Conservation (phyloP, 2,329 filamentous ascomycete species). For the Cladorrhinum sp. region DNA sequence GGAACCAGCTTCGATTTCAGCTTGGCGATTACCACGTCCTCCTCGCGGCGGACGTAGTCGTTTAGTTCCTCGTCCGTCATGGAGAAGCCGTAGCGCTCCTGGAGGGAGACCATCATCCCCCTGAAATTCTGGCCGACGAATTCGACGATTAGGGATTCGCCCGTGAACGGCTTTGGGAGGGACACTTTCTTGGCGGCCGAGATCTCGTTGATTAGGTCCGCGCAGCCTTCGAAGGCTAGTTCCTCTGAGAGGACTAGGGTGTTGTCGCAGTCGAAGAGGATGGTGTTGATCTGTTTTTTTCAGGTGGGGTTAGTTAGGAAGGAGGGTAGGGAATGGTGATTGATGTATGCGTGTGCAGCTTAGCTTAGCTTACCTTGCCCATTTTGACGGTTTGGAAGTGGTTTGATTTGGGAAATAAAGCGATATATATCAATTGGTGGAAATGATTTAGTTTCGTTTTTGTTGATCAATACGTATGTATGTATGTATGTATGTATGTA, state of each 20-base stretch:
- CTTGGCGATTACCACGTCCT: constrained; percentile 80
- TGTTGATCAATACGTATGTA: too few species aligned
- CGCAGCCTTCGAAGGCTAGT: constrained; percentile 87
- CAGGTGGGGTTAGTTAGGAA: neutral
- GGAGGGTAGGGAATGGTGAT: neutral
- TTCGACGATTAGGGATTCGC: constrained; percentile 73
- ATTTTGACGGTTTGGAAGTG: constrained; percentile 18
- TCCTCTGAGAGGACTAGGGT: constrained; percentile 90
- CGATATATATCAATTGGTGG: neutral
- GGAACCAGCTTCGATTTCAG: constrained; percentile 65
- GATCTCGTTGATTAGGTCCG: constrained; percentile 84
- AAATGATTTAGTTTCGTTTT: too few species aligned
- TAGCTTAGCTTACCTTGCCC: constrained; percentile 19
- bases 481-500: too few species aligned
- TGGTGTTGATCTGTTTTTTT: constrained; percentile 56
- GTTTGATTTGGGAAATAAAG: neutral
- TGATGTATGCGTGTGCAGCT: too few species aligned
- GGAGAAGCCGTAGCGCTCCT: constrained; percentile 71
- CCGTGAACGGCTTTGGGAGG: constrained; percentile 64
- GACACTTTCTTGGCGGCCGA: constrained; percentile 62
- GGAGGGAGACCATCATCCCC: constrained; percentile 78
- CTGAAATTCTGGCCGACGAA: constrained; percentile 95
- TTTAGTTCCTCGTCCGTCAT: constrained; percentile 68
- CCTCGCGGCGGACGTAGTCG: constrained; percentile 70
- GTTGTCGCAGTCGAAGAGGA: constrained; percentile 82